Evolutionary conservation across 2,329 filamentous ascomycete genomes (phyloP).

Genomic region (Tolypocladium sp.): DNA sequence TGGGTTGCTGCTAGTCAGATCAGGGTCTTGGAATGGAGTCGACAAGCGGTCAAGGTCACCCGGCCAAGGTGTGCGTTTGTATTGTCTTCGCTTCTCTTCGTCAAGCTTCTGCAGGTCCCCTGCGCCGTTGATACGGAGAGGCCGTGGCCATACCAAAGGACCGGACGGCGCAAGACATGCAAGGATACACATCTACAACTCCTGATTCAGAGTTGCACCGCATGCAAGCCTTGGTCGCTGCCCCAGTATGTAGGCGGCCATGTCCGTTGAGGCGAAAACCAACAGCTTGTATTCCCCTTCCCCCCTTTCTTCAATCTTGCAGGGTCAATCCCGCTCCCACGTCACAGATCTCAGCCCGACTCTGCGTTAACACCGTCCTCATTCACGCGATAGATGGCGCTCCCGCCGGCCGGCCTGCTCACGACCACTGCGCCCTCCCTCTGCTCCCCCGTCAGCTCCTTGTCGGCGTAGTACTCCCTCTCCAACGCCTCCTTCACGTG

Average conservation of each 20-base stretch:
- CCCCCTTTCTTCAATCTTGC: neutral
- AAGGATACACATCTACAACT: neutral
- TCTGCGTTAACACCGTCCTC: slow-evolving; percentile 12
- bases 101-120: neutral
- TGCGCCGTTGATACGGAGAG: neutral
- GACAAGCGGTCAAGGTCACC: neutral
- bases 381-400: slow-evolving; percentile 39
- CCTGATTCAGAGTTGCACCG: neutral
- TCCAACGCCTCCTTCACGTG: slow-evolving; percentile 70
- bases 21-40: neutral
- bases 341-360: neutral
- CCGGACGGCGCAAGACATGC: neutral
- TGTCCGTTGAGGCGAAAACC: neutral
- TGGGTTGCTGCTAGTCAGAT: neutral
- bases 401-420: slow-evolving; percentile 75
- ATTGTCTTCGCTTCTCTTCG: neutral
- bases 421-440: slow-evolving; percentile 75
- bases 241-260: neutral
- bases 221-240: neutral
- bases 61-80: neutral
- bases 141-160: neutral
- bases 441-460: slow-evolving; percentile 58
- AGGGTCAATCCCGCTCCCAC: neutral
- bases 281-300: neutral
- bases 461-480: slow-evolving; percentile 71